phyloP scores from a whole-genome alignment of 352 stramenopile genomes.

The Phytopythium chamaehyphon region DNA sequence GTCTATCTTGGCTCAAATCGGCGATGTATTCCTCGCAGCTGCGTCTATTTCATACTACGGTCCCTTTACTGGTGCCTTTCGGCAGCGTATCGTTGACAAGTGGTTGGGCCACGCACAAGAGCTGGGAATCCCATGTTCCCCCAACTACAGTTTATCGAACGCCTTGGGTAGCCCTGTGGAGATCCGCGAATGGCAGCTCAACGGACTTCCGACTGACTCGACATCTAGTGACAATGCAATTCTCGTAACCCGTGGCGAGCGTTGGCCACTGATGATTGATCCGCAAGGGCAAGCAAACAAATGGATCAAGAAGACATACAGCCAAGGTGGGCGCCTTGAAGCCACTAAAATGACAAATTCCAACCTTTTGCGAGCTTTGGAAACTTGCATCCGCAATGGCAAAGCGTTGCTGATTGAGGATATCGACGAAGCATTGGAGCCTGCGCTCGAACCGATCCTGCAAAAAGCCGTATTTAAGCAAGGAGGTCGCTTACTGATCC shows the following conservation, averaged over 20 bases:
- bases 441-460: conserved; percentile 89
- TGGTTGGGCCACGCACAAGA: conserved; percentile 70
- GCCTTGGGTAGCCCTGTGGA: conserved; percentile 89
- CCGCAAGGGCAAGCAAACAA: conserved; percentile 93
- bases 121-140: conserved; percentile 68
- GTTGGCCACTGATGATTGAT: conserved; percentile 95
- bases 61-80: conserved; percentile 89
- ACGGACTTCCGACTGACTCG: conserved; percentile 87
- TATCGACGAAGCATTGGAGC: conserved; percentile 90
- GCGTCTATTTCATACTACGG: conserved; percentile 94
- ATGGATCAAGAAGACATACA: conserved; percentile 92
- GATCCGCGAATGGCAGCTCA: conserved; percentile 92
- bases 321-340: conserved; percentile 45
- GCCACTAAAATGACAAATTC: conserved; percentile 89
- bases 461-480: conserved; percentile 93
- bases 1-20: conserved; percentile 83
- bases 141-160: conserved; percentile 60
- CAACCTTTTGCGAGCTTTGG: conserved; percentile 87
- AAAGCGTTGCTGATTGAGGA: conserved; percentile 91
- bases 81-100: conserved; percentile 62
- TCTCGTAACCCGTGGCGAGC: conserved; percentile 84
- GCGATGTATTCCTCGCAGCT: conserved; percentile 91
- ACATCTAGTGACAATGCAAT: conserved; percentile 94
- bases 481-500: conserved; percentile 84
- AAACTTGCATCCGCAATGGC: conserved; percentile 91